Percentiles rank a stretch among this genome's conserved stretches.
Evolutionary conservation across 108 stramenopile genomes (phyloP).

Genomic region (Cyclotella atomus): DNA sequence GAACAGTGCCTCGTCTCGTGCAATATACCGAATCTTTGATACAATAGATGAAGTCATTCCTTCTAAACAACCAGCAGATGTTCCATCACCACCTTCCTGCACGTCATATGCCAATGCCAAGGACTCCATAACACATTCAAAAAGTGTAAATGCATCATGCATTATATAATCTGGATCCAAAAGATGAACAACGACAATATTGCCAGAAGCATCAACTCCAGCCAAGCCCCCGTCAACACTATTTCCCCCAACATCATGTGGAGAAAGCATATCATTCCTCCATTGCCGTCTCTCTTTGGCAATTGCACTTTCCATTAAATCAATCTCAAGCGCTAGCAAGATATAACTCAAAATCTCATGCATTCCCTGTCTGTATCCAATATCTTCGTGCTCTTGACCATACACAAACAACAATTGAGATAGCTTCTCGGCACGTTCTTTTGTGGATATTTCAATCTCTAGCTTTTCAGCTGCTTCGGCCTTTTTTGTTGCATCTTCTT

Average conservation of each 20-base stretch:
- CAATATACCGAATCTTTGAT: conserved; percentile 57
- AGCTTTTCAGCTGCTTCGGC: conserved; percentile 2
- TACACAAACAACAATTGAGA: conserved; percentile 52
- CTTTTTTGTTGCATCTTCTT: conserved; percentile 15
- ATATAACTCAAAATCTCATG: conserved; percentile 83
- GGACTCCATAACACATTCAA: conserved; percentile 62
- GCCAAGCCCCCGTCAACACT: conserved; percentile 22
- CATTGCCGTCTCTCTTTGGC: conserved; percentile 9
- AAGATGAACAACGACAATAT: conserved; percentile 41
- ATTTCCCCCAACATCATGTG: background rate
- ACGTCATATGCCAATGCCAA: conserved; percentile 74
- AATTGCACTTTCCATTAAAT: conserved; percentile 30
- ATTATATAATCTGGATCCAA: conserved; percentile 51
- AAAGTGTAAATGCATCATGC: conserved; percentile 60
- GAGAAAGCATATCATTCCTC: conserved; percentile 3
- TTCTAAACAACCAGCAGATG: conserved; percentile 29
- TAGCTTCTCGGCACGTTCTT: conserved; percentile 44
- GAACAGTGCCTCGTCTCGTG: conserved; percentile 57
- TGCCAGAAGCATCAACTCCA: conserved; percentile 39
- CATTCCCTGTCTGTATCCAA: conserved; percentile 91
- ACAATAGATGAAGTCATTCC: conserved; percentile 66
- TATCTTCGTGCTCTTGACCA: conserved; percentile 56
- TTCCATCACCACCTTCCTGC: conserved; percentile 28
- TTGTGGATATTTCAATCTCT: conserved; percentile 25
- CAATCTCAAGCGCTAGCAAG: conserved; percentile 71